Evolutionary conservation across 345 rosid genomes (phyloP).

Genomic region (Dipteronia sinensis): DNA sequence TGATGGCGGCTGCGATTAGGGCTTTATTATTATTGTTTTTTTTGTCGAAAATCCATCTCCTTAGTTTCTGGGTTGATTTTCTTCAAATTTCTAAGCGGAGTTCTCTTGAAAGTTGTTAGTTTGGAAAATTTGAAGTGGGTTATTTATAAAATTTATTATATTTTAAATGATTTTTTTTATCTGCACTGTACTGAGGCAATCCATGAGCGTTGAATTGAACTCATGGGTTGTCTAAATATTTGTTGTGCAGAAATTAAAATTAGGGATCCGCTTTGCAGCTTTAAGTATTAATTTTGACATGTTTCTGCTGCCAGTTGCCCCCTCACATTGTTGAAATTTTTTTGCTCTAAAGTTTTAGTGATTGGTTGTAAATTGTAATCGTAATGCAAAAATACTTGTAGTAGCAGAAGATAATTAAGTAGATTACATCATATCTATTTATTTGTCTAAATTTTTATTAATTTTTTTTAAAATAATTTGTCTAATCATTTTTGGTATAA

Average conservation of each 20-base stretch:
- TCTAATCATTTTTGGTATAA: too few species aligned
- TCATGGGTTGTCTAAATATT: slow-evolving; percentile 16
- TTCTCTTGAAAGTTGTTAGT: neutral
- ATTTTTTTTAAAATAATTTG: too few species aligned
- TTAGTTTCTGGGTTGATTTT: neutral
- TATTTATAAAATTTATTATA: too few species aligned
- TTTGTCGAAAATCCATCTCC: neutral
- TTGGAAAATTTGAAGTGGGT: neutral
- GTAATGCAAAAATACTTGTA: too few species aligned
- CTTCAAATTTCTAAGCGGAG: neutral
- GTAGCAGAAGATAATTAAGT: too few species aligned
- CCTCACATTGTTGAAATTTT: slow-evolving; percentile 14
- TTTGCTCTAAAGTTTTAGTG: too few species aligned
- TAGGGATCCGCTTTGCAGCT: slow-evolving; percentile 48
- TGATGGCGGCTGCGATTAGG: neutral
- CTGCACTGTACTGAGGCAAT: slow-evolving; percentile 21
- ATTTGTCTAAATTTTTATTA: too few species aligned
- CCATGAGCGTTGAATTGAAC: neutral
- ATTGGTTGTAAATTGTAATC: too few species aligned
- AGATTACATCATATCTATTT: too few species aligned
- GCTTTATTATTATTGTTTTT: neutral
- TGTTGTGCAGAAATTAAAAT: slow-evolving; percentile 25
- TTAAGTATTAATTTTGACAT: neutral
- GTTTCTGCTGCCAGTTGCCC: slow-evolving; percentile 43
- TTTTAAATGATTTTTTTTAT: too few species aligned